These are phyloP conservation scores for Rhizopogon rudus DNA, from an alignment of 768 basidiomycete genomes.

Conservation along the genomic window DNA sequence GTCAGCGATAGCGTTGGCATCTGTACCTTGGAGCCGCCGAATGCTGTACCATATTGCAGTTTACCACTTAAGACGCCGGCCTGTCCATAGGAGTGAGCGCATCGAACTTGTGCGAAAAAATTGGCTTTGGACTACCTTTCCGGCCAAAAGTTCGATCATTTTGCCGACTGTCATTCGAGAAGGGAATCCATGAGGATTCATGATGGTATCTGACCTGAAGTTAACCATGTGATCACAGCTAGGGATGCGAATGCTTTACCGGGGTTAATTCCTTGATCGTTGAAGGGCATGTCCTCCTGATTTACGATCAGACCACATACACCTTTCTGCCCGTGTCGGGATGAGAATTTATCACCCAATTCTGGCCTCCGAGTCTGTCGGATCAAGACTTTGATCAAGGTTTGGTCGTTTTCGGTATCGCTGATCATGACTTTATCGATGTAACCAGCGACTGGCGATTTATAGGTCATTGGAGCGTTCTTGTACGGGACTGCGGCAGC, in stretches of 20 bases:
- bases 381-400: conserved; percentile 94
- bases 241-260: conserved; percentile 41
- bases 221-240: conserved; percentile 9
- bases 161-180: conserved; percentile 99
- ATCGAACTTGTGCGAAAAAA: neutral
- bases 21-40: conserved; percentile 90
- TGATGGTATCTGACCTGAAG: conserved; percentile 78
- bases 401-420: conserved; percentile 95
- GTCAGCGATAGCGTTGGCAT: neutral
- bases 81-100: conserved; percentile 31
- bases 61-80: conserved; percentile 89
- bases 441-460: conserved; percentile 87
- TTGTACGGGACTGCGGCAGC: conserved; percentile 84
- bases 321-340: conserved; percentile 97
- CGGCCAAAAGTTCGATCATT: conserved; percentile 97
- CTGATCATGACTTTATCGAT: conserved; percentile 98
- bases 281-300: conserved; percentile 99
- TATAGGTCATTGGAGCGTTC: conserved; percentile 89
- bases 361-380: conserved; percentile 96
- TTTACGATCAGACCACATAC: conserved; percentile 98
- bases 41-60: conserved; percentile 92
- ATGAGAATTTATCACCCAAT: conserved; percentile 98
- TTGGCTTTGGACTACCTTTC: conserved; percentile 55
- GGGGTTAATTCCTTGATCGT: conserved; percentile 92
- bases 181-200: conserved; percentile 99